A percentile compares a stretch with the other conserved stretches of the same genome.
phyloP scores from a whole-genome alignment of 148 eudicot genomes.

The Camellia sinensis region DNA sequence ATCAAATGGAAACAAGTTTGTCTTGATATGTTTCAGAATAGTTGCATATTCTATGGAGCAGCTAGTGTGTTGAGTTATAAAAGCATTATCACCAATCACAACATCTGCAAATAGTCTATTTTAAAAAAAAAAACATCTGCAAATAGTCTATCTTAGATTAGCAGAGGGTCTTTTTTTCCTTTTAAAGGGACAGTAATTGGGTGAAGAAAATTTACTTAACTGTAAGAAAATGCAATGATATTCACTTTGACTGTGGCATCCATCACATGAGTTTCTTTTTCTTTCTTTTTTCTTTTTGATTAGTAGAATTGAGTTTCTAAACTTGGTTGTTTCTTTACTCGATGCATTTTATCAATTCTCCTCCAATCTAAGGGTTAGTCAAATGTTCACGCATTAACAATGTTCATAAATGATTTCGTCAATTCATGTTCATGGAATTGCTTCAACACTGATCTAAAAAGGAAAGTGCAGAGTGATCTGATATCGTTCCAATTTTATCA shows the following conservation, averaged over 20 bases:
- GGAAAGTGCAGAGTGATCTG: no score
- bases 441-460: no score
- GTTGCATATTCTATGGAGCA: not conserved
- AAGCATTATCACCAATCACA: not conserved
- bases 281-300: no score
- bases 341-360: slow-evolving; percentile 2
- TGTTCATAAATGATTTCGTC: no score
- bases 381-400: not conserved
- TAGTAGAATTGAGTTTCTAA: not conserved
- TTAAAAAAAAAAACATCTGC: not conserved
- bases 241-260: not conserved
- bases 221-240: not conserved
- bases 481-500: no score
- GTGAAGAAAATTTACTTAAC: not conserved
- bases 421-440: no score
- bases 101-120: not conserved
- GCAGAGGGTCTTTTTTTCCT: no score
- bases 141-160: no score
- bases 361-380: not conserved
- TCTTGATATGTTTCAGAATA: not conserved
- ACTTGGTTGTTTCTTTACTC: not conserved
- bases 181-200: no score
- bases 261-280: not conserved
- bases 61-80: not conserved
- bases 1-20: not conserved